Percentiles rank a stretch among this genome's conserved stretches.
Evolutionary conservation across 768 basidiomycete species (phyloP).

Genomic region (Trametes elegans): DNA sequence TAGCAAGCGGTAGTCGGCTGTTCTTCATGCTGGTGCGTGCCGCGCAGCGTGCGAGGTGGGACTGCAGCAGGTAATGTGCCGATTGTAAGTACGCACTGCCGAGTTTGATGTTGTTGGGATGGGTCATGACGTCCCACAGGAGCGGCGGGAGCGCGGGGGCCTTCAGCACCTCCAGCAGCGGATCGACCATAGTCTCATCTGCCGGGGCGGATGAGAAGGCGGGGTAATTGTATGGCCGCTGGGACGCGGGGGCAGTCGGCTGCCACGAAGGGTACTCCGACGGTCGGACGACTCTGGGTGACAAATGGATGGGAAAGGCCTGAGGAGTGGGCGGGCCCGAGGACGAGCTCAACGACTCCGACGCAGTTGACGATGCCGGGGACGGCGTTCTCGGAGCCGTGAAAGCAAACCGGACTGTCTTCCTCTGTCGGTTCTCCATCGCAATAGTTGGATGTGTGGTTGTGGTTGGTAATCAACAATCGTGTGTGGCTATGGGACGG

Average conservation of each 20-base stretch:
- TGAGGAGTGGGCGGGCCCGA: constrained; percentile 11
- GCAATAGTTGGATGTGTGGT: neutral
- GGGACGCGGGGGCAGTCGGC: neutral
- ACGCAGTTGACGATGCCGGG: constrained; percentile 11
- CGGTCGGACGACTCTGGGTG: neutral
- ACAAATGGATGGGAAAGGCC: neutral
- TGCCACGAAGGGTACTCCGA: constrained; percentile 3
- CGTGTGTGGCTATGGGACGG: neutral
- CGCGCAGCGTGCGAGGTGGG: constrained; percentile 7
- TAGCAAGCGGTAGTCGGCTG: neutral
- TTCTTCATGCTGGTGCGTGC: neutral
- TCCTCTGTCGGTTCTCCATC: constrained; percentile 1
- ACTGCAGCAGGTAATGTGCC: neutral
- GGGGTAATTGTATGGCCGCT: neutral
- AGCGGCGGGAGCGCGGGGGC: constrained; percentile 5
- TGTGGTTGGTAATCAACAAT: no score
- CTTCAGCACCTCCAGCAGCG: constrained; percentile 5
- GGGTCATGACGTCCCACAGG: constrained; percentile 11
- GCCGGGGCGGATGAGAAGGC: neutral
- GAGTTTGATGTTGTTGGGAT: constrained; percentile 5
- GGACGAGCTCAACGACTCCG: constrained; percentile 2
- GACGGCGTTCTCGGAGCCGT: constrained; percentile 13
- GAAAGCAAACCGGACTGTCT: constrained; percentile 12
- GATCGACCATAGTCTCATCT: neutral
- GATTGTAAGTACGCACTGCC: constrained; percentile 1